Evolutionary conservation across 306 rosid species (phyloP).

Genomic region (Biancaea sappan): DNA sequence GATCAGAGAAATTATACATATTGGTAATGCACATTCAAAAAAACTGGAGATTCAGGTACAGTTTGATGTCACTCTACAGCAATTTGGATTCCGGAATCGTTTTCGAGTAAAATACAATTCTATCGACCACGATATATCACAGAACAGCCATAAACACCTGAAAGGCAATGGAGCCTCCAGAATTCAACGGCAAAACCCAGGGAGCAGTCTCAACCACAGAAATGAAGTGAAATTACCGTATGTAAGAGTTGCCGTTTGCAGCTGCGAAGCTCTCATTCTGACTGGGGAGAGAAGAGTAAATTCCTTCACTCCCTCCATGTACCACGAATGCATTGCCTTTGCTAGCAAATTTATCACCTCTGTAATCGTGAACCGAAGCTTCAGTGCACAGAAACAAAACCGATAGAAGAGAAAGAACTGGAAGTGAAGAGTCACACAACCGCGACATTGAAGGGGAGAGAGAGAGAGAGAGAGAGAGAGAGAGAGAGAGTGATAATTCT

Average conservation of each 20-base stretch:
- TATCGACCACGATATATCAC: neutral
- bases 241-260: constrained; percentile 61
- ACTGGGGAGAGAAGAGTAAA: constrained; percentile 64
- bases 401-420: constrained; percentile 39
- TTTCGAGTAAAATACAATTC: neutral
- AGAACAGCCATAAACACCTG: neutral
- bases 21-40: constrained; percentile 23
- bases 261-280: constrained; percentile 40
- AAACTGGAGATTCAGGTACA: neutral
- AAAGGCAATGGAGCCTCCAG: constrained; percentile 3
- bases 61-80: neutral
- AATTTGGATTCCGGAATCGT: constrained; percentile 10
- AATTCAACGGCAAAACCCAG: neutral
- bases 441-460: constrained; percentile 38
- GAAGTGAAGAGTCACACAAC: constrained; percentile 28
- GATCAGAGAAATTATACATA: constrained; percentile 3
- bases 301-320: constrained; percentile 97
- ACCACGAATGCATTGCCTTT: constrained; percentile 92
- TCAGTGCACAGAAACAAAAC: constrained; percentile 41
- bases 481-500: no score
- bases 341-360: constrained; percentile 52
- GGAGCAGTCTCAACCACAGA: no score
- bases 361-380: constrained; percentile 86
- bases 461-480: constrained; percentile 31
- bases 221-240: constrained; percentile 65